Evolutionary conservation across 495 filamentous ascomycete genomes (phyloP).

Genomic region (Talaromyces trachyspermus): DNA sequence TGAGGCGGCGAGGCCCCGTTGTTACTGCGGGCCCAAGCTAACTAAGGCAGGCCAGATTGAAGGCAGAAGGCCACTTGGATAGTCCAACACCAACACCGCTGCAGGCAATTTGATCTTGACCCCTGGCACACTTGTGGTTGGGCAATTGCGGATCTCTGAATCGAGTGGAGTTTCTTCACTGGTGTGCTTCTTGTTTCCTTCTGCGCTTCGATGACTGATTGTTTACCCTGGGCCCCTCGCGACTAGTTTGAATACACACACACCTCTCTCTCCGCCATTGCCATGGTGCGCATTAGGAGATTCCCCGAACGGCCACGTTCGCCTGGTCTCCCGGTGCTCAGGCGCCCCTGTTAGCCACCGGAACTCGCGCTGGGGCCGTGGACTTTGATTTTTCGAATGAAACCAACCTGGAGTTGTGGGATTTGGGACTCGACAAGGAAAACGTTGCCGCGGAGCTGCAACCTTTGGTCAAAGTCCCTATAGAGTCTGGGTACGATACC

Average conservation of each 20-base stretch:
- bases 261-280: conserved; percentile 27
- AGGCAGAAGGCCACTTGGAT: conserved; percentile 7
- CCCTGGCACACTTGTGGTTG: too few species aligned
- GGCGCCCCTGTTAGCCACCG: conserved; percentile 82
- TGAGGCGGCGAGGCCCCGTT: not conserved
- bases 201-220: conserved; percentile 10
- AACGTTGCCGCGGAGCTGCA: conserved; percentile 75
- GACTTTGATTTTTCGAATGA: conserved; percentile 97
- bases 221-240: conserved; percentile 13
- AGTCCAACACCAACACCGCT: too few species aligned
- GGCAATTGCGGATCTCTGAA: not conserved
- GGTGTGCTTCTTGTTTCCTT: conserved; percentile 10
- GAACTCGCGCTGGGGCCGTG: conserved; percentile 88
- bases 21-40: not conserved
- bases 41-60: not conserved
- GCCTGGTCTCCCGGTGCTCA: conserved; percentile 82
- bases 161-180: not conserved
- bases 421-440: conserved; percentile 68
- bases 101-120: not conserved
- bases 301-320: conserved; percentile 92
- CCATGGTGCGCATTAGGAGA: conserved; percentile 93
- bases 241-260: conserved; percentile 3
- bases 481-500: conserved; percentile 73
- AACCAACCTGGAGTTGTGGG: conserved; percentile 94
- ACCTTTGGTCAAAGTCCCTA: conserved; percentile 72